Conservation (phyloP, 1,284 basidiomycete genomes). For the Cystobasidium sp. region DNA sequence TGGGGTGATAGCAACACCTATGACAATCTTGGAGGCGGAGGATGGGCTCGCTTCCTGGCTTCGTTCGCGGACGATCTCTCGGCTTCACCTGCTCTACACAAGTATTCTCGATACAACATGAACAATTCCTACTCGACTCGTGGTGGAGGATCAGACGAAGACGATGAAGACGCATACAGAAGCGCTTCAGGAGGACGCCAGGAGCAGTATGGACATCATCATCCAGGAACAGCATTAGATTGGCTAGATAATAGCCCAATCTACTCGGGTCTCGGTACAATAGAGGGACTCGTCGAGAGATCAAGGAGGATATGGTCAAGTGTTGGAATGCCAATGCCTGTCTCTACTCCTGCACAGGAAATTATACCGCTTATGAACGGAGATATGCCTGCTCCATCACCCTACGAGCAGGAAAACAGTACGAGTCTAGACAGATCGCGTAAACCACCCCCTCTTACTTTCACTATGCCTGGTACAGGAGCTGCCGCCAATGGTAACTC, state of each 20-base stretch:
- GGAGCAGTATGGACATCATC: conserved; percentile 65
- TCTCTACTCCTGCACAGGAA: conserved; percentile 11
- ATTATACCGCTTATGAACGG: conserved; percentile 7
- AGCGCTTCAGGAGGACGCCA: conserved; percentile 4
- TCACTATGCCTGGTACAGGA: conserved; percentile 1
- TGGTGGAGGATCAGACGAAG: conserved; percentile 53
- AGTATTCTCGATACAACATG: conserved; percentile 67
- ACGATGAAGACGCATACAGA: conserved; percentile 41
- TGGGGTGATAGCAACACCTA: conserved; percentile 48
- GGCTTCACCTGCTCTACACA: conserved; percentile 64
- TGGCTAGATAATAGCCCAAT: conserved; percentile 60
- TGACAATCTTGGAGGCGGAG: conserved; percentile 65
- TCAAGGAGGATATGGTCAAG: conserved; percentile 25
- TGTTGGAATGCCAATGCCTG: conserved; percentile 25
- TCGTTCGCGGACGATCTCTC: conserved; percentile 78
- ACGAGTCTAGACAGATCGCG: conserved; percentile 4
- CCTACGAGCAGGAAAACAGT: neutral
- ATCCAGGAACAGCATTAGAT: conserved; percentile 60
- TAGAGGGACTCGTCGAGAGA: conserved; percentile 40
- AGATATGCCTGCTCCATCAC: conserved; percentile 2
- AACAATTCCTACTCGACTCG: neutral
- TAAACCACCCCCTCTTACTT: conserved; percentile 20
- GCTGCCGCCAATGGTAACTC: neutral
- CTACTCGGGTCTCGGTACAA: conserved; percentile 55
- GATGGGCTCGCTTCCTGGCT: conserved; percentile 96